These are phyloP conservation scores for Sphaceloma murrayae DNA, from an alignment of 2,329 filamentous ascomycete species.

Conservation along the genomic window DNA sequence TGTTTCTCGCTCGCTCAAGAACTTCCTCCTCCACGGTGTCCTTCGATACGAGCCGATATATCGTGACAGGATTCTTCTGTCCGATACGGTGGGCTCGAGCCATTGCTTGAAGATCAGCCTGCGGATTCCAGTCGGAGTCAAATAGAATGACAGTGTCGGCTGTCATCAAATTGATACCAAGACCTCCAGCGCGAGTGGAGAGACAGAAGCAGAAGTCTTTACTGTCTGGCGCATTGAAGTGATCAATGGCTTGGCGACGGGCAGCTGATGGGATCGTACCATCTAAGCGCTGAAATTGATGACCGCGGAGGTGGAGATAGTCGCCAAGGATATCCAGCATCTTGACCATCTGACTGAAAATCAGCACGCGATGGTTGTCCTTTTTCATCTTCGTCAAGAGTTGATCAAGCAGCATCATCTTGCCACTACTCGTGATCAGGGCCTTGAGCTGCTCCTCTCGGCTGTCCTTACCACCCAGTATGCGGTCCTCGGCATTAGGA, in stretches of 20 bases:
- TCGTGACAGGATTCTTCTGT: slow-evolving; percentile 89
- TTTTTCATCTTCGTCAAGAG: slow-evolving; percentile 88
- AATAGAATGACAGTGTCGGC: slow-evolving; percentile 97
- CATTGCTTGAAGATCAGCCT: slow-evolving; percentile 97
- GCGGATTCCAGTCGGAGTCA: slow-evolving; percentile 98
- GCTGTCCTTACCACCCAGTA: slow-evolving; percentile 60
- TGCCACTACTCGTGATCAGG: slow-evolving; percentile 92
- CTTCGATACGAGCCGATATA: slow-evolving; percentile 93
- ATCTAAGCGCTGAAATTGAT: slow-evolving; percentile 89
- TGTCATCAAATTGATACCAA: slow-evolving; percentile 99
- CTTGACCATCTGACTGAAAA: slow-evolving; percentile 99
- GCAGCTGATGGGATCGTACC: slow-evolving; percentile 85
- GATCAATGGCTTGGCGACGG: slow-evolving; percentile 88
- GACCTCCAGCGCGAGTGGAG: slow-evolving; percentile 86
- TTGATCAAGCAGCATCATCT: slow-evolving; percentile 98
- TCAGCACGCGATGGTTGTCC: slow-evolving; percentile 89
- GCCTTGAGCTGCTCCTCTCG: slow-evolving; percentile 87
- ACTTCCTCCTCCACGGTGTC: slow-evolving; percentile 98
- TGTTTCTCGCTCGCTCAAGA: slow-evolving; percentile 89
- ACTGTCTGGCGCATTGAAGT: slow-evolving; percentile 95
- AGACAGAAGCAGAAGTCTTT: slow-evolving; percentile 94
- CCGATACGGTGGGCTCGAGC: slow-evolving; percentile 95
- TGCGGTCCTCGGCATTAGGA: slow-evolving; percentile 80
- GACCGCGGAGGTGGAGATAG: slow-evolving; percentile 85
- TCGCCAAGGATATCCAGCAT: slow-evolving; percentile 96